Percentiles rank a stretch among this genome's conserved stretches.
These are phyloP conservation scores for Anisodus acutangulus DNA, from an alignment of 257 asterid species.

Conservation along the genomic window DNA sequence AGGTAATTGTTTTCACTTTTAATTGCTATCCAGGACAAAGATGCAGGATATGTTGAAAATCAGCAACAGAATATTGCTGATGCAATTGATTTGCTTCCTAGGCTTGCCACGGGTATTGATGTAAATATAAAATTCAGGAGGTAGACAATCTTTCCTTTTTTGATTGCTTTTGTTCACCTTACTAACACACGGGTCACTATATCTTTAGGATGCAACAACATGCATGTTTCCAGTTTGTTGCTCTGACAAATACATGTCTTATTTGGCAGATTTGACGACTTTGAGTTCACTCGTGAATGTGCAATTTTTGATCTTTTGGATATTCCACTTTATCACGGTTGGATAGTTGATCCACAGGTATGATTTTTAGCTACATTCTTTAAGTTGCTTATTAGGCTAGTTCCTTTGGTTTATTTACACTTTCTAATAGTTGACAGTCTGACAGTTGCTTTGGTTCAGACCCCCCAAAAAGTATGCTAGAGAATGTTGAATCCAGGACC, in stretches of 20 bases:
- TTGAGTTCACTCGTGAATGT: constrained; percentile 95
- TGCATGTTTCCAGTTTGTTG: constrained; percentile 27
- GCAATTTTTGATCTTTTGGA: constrained; percentile 95
- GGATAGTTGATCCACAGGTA: constrained; percentile 99
- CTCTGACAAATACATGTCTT: constrained; percentile 34
- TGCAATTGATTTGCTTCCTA: constrained; percentile 96
- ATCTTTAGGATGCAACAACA: constrained; percentile 6
- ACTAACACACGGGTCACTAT: background rate
- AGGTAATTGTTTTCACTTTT: constrained; percentile 33
- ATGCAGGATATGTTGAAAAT: constrained; percentile 75
- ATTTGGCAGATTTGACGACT: constrained; percentile 80
- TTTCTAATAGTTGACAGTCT: background rate
- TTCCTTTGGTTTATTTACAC: background rate
- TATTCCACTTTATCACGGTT: constrained; percentile 97
- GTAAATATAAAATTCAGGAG: constrained; percentile 85
- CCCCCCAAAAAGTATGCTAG: background rate
- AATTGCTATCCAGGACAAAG: constrained; percentile 66
- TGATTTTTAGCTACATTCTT: constrained; percentile 11
- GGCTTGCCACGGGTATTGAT: constrained; percentile 96
- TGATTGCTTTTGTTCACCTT: background rate
- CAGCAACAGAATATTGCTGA: constrained; percentile 90
- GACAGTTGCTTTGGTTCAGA: background rate
- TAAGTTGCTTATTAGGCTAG: constrained; percentile 7
- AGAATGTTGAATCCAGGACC: background rate
- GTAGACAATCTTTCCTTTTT: constrained; percentile 41